Conservation (phyloP, 768 basidiomycete genomes). For the Exsudoporus frostii region DNA sequence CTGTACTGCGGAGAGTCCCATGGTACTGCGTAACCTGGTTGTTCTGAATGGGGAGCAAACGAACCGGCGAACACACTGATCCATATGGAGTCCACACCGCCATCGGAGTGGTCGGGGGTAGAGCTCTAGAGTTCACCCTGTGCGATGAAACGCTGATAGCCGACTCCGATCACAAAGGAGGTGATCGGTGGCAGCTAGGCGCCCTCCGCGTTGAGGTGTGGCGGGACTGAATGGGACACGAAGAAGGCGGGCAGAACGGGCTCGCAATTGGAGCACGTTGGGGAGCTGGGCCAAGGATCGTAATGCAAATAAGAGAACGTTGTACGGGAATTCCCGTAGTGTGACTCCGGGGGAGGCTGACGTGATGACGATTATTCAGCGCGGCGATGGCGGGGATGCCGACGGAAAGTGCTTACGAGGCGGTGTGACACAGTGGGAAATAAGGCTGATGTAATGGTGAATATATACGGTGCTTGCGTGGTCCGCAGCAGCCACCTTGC, state of each 20-base stretch:
- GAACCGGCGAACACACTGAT: too few species aligned
- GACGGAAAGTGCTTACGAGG: constrained; percentile 12
- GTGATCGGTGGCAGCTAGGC: constrained; percentile 27
- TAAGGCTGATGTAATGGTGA: constrained; percentile 31
- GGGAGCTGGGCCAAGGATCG: background rate
- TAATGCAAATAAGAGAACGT: background rate
- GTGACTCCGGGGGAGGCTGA: constrained; percentile 8
- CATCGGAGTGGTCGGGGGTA: constrained; percentile 1
- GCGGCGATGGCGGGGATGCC: constrained; percentile 12
- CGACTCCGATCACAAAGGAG: constrained; percentile 24
- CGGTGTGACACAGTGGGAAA: constrained; percentile 32
- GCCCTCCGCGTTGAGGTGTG: constrained; percentile 13
- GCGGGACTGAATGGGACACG: background rate
- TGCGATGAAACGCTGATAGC: constrained; percentile 7
- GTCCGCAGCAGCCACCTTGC: constrained; percentile 28
- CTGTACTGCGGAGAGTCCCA: constrained; percentile 3
- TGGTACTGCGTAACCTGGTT: background rate
- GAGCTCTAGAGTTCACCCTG: background rate
- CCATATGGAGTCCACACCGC: constrained; percentile 12
- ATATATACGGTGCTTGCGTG: constrained; percentile 35
- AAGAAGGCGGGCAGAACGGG: constrained; percentile 2
- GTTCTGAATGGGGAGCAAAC: background rate
- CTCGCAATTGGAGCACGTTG: background rate
- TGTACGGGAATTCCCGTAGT: constrained; percentile 19
- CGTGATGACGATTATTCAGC: constrained; percentile 13